These are phyloP conservation scores for Meripilus lineatus DNA, from an alignment of 1,284 basidiomycete genomes.

Conservation along the genomic window DNA sequence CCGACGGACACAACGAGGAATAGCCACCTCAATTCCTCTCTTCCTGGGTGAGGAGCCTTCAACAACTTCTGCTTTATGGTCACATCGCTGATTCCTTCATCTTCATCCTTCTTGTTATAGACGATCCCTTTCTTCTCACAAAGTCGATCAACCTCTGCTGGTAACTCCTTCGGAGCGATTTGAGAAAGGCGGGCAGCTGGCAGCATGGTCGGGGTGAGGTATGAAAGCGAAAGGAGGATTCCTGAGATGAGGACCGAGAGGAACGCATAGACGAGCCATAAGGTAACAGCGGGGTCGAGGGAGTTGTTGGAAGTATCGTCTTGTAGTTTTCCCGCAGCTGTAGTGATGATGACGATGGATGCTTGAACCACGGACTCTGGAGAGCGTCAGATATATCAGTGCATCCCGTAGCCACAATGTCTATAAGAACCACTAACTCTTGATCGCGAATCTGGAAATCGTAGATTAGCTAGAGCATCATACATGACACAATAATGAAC, in stretches of 20 bases:
- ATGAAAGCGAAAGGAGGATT: constrained; percentile 30
- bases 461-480: neutral
- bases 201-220: constrained; percentile 26
- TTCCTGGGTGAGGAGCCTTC: constrained; percentile 26
- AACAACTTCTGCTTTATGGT: constrained; percentile 28
- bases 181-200: constrained; percentile 39
- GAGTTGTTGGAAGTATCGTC: constrained; percentile 34
- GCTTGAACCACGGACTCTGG: constrained; percentile 38
- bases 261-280: constrained; percentile 40
- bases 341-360: constrained; percentile 42
- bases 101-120: constrained; percentile 18
- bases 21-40: constrained; percentile 21
- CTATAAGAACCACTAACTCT: constrained; percentile 26
- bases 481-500: constrained; percentile 2
- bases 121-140: constrained; percentile 19
- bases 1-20: constrained; percentile 24
- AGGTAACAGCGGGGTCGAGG: constrained; percentile 35
- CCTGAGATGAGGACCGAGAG: constrained; percentile 34
- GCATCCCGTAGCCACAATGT: neutral
- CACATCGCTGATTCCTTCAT: constrained; percentile 13
- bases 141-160: constrained; percentile 30
- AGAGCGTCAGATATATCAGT: neutral
- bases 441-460: constrained; percentile 33
- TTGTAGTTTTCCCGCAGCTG: constrained; percentile 38
- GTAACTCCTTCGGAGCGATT: constrained; percentile 29